Evolutionary conservation across 2,329 filamentous ascomycete genomes (phyloP), one percentile per base, ranked within the genome.

Genomic region (Diaporthe eres): DNA sequence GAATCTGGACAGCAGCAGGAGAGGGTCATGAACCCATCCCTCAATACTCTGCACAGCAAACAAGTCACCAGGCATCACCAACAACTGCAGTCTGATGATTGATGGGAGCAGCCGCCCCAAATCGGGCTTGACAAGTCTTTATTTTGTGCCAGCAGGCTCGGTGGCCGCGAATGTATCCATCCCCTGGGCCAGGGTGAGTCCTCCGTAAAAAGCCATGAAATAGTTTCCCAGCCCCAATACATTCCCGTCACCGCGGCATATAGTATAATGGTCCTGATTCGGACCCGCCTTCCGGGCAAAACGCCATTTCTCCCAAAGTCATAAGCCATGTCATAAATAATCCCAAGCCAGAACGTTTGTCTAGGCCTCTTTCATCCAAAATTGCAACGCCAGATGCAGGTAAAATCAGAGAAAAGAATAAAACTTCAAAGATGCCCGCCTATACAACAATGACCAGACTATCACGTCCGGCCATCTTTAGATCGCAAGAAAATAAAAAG

Each of bases 311-410:
- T 55, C 65, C 65, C 34, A 53, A 31, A 55, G 34, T 70, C 65
- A 12, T 70, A 25, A 70, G 9, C 34, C 65, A 9, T 70, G 49
- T 70, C 65, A 39, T 70, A 42, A 70, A 25, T 44, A 65, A 22
- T 65, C 49, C 65, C 65, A 70, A 70, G 49, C 47, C 34, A 70
- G 65, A 55, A 70, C 65, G 17, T 70, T 70, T 70, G 49, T 70
- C 65, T 70, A 70, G 65, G 47, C 65, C 65, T 53, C 47, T 42
- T 31, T 70, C 65, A 70, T 70, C 65, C 65, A 55, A 70, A 42
- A 55, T 70, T 70, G 34, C 65, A 55, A 70, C 65, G 49, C 65
- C 65, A 42, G 65, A 70, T 55, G 65, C 65, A 53, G 47, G 15
- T 53, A 39, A 53, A 53, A 63, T 28, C 63, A 51, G 63, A 17